Percentiles rank a stretch among this genome's conserved stretches.
Evolutionary conservation across 345 rosid species (phyloP).

Genomic region (Hibiscus trionum): DNA sequence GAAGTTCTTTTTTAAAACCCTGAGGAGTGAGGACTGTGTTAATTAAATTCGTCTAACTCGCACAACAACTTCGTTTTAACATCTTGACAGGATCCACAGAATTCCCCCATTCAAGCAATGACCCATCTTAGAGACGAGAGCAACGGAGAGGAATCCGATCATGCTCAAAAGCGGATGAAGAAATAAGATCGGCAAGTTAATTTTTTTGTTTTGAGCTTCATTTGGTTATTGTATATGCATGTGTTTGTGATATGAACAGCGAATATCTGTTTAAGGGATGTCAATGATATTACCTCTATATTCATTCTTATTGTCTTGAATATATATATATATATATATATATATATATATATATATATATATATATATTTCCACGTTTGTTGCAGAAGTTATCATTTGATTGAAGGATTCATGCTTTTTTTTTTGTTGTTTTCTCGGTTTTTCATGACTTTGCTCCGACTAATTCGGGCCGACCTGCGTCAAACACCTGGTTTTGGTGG

Average conservation of each 20-base stretch:
- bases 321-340: neutral
- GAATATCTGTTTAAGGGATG: constrained; percentile 10
- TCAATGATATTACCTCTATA: neutral
- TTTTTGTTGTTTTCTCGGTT: no score
- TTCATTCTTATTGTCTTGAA: neutral
- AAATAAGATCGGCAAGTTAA: constrained; percentile 20
- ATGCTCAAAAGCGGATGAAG: constrained; percentile 62
- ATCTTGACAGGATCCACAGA: constrained; percentile 36
- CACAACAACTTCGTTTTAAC: neutral
- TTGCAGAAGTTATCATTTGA: neutral
- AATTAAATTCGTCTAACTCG: neutral
- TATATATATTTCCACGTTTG: neutral
- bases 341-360: neutral
- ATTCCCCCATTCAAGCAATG: constrained; percentile 28
- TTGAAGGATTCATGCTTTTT: no score
- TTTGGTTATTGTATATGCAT: neutral
- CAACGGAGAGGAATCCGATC: constrained; percentile 49
- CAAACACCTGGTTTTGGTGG: no score
- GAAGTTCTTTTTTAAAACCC: neutral
- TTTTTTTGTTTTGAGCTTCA: neutral
- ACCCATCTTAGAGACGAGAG: constrained; percentile 37
- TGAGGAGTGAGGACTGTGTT: neutral
- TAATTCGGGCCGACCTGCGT: no score
- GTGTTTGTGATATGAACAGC: neutral
- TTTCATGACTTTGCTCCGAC: no score